phyloP scores from a whole-genome alignment of 805 yeast species.

The Metschnikowia kunwiensis region DNA sequence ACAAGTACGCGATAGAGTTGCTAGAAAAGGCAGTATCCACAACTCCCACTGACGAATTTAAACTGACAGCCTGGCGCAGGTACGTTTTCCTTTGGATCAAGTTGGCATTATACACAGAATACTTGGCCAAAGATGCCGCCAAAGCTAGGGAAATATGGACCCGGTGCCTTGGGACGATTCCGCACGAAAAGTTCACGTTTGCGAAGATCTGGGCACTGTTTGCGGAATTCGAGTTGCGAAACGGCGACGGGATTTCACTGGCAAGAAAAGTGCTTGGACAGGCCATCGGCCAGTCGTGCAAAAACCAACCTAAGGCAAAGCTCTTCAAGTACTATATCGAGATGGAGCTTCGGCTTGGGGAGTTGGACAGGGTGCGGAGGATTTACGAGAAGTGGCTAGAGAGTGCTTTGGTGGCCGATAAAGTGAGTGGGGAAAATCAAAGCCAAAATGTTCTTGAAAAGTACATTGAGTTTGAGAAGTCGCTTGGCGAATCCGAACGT shows the following conservation, averaged over 20 bases:
- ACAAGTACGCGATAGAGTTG: slow-evolving; percentile 29
- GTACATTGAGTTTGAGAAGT: slow-evolving; percentile 66
- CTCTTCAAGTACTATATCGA: slow-evolving; percentile 63
- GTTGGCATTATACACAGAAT: slow-evolving; percentile 62
- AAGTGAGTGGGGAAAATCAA: background rate
- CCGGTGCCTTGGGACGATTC: slow-evolving; percentile 46
- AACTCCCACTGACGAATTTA: slow-evolving; percentile 34
- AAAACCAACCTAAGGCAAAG: slow-evolving; percentile 50
- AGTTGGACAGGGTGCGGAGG: slow-evolving; percentile 75
- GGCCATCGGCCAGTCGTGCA: slow-evolving; percentile 54
- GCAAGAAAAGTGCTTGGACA: slow-evolving; percentile 73
- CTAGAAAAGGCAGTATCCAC: slow-evolving; percentile 45
- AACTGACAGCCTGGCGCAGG: slow-evolving; percentile 54
- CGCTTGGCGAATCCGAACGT: slow-evolving; percentile 66
- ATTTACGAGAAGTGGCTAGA: slow-evolving; percentile 68
- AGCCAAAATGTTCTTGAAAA: slow-evolving; percentile 48
- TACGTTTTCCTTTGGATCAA: slow-evolving; percentile 71
- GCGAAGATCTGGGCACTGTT: slow-evolving; percentile 70
- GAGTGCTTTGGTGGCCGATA: slow-evolving; percentile 16
- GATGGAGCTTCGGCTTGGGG: slow-evolving; percentile 65
- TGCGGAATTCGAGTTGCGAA: slow-evolving; percentile 73
- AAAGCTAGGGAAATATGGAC: slow-evolving; percentile 52
- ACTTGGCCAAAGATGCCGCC: slow-evolving; percentile 38
- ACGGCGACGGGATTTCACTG: slow-evolving; percentile 34
- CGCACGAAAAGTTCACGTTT: slow-evolving; percentile 62